These are phyloP conservation scores for Pseudogymnoascus pannorum DNA, from an alignment of 2,329 filamentous ascomycete genomes.

Conservation along the genomic window DNA sequence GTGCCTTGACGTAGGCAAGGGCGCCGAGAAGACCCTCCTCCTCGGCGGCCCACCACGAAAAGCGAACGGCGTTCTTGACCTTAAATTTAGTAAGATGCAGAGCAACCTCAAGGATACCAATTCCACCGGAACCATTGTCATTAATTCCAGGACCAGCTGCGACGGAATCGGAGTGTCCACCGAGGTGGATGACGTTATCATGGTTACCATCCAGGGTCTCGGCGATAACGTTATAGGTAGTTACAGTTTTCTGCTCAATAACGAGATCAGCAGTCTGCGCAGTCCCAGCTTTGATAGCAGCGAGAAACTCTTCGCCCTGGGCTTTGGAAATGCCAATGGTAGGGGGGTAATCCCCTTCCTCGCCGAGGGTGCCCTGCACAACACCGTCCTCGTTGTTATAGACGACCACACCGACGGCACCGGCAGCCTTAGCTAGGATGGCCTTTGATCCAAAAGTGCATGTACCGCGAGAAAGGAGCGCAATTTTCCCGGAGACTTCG, in stretches of 20 bases:
- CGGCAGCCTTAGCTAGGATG: conserved; percentile 43
- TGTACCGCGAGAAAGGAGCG: conserved; percentile 44
- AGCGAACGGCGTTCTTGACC: conserved; percentile 54
- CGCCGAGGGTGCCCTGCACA: conserved; percentile 16
- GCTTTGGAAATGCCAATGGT: conserved; percentile 15
- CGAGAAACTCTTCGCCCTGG: conserved; percentile 14
- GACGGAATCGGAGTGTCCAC: conserved; percentile 56
- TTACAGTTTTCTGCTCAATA: conserved; percentile 12
- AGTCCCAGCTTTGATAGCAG: conserved; percentile 10
- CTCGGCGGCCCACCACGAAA: conserved; percentile 58
- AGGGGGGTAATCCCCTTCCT: conserved; percentile 13
- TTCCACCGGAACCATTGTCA: conserved; percentile 55
- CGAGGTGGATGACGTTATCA: conserved; percentile 50
- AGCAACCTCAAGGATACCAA: conserved; percentile 52
- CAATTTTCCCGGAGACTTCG: conserved; percentile 37
- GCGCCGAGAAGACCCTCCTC: conserved; percentile 57
- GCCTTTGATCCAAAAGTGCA: conserved; percentile 52
- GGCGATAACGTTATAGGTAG: conserved; percentile 31
- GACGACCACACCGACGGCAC: conserved; percentile 46
- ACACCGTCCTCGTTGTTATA: conserved; percentile 16
- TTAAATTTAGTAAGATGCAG: conserved; percentile 49
- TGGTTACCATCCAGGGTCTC: conserved; percentile 51
- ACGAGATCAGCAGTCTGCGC: conserved; percentile 13
- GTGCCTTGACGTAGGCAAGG: conserved; percentile 45
- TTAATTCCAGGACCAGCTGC: conserved; percentile 57